Evolutionary conservation across 2,329 filamentous ascomycete genomes (phyloP).

Genomic region (Colletotrichum musae): DNA sequence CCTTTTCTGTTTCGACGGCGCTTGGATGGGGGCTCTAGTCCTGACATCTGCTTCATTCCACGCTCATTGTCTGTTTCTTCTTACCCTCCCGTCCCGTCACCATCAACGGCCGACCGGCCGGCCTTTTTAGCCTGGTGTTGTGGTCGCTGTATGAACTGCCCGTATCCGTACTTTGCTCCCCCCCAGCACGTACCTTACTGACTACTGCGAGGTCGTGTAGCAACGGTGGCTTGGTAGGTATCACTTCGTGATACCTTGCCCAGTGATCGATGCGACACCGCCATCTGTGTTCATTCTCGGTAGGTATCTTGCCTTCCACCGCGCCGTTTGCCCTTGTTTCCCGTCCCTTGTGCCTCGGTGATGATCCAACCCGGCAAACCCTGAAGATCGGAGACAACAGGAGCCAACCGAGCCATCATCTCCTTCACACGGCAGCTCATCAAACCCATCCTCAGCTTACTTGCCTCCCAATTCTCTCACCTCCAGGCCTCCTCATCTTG

Average conservation of each 20-base stretch:
- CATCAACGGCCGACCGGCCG: too few relatives aligned
- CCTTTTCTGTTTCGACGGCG: conserved; percentile 37
- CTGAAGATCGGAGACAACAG: conserved; percentile 11
- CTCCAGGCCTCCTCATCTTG: not conserved
- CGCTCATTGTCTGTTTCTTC: not conserved
- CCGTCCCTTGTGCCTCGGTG: too few relatives aligned
- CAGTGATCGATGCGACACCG: not conserved
- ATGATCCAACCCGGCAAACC: not conserved
- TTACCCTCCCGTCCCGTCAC: not conserved
- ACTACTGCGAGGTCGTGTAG: too few relatives aligned
- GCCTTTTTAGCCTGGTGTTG: too few relatives aligned
- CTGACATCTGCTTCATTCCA: conserved; percentile 28
- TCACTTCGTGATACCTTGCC: not conserved
- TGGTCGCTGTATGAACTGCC: too few relatives aligned
- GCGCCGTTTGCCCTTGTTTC: too few relatives aligned
- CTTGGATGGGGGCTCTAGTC: conserved; percentile 33
- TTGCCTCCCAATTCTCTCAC: conserved; percentile 20
- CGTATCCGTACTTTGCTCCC: too few relatives aligned
- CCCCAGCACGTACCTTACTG: too few relatives aligned
- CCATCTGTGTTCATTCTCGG: not conserved
- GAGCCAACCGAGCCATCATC: not conserved
- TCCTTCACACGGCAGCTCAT: conserved; percentile 19
- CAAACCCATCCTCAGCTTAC: conserved; percentile 21
- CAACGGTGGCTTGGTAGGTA: not conserved
- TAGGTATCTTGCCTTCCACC: too few relatives aligned